Base-by-base conservation (phyloP, 495 filamentous ascomycete species). In the Ascodesmis nigricans region DNA sequence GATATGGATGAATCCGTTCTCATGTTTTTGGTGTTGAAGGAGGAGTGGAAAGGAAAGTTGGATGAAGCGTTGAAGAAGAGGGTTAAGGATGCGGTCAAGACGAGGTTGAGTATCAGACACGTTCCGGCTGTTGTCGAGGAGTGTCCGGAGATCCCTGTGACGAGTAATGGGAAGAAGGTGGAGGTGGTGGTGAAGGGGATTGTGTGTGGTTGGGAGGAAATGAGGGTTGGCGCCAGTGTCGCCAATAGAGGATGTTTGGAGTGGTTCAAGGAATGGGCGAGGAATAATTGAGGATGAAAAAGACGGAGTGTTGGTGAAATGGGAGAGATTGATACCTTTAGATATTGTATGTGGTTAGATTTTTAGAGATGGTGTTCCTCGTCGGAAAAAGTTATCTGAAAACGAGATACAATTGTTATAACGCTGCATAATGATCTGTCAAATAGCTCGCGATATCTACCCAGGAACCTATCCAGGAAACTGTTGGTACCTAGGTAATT, bases 181-280 rank as follows among this genome's bases (percentile, higher is more conserved):
- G 82, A 92, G 50, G 77, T 83, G 21, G 76, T 79, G 2, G 81
- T 91, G 17, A 91, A 91, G 58, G 80, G 90, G 59, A 91, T 92
- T 25, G 52, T 92, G n/a, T 83, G 74, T 21, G 82, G 82, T 1
- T 35, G 33, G 5, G 63, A 78, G 47, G 69, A 77, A 33, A 73
- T 90, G 35, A 82, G 78, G 58, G 81, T 78, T 7, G 75, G 73
- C 21, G 77, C 82, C 0, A 82, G 75, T 40, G 81, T 91, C 25
- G 78, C 76, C 2, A 91, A 92, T 53, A 67, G 72, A 1, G 71
- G 67, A 42, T 82, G 78, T 47, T 59, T 92, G 44, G 75, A 74
- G 28, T 91, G 78, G 75, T 92, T 84, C 54, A 64, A 67, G 36
- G 53, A 60, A 35, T 92, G 82, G 82, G 66, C 68, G 18, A 45